Conservation (phyloP, 768 basidiomycete genomes). For the Phaffia australis region DNA sequence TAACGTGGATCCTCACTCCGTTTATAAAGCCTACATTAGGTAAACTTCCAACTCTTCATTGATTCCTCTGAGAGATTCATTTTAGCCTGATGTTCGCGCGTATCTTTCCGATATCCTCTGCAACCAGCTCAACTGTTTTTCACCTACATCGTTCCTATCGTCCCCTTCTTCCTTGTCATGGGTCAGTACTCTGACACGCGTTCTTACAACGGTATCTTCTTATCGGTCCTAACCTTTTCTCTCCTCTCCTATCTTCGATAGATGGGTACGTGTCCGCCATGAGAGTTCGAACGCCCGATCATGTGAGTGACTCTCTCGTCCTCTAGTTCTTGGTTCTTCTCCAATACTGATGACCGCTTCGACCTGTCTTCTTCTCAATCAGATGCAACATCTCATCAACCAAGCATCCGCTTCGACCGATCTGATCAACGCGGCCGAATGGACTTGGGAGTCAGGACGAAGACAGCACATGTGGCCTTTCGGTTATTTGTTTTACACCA, state of each 20-base stretch:
- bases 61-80: no score
- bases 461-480: background rate
- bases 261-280: conserved; percentile 34
- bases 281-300: conserved; percentile 30
- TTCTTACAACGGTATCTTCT: no score
- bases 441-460: background rate
- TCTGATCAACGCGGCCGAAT: conserved; percentile 1
- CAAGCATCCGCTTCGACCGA: background rate
- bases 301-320: conserved; percentile 21
- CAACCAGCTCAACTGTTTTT: conserved; percentile 32
- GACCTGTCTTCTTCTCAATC: background rate
- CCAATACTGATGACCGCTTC: background rate
- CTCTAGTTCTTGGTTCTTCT: background rate
- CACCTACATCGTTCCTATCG: conserved; percentile 35
- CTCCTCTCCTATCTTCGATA: no score
- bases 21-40: no score
- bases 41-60: no score
- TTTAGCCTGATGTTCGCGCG: background rate
- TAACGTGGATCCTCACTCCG: background rate
- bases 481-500: no score
- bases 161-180: conserved; percentile 33
- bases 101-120: background rate
- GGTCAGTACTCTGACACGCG: no score
- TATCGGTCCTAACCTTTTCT: no score
- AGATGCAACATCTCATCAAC: background rate